Percentiles rank a stretch among this genome's conserved stretches.
Conservation (phyloP, 1,139 yeast genomes). For the Tardiomyces digboiensis region DNA sequence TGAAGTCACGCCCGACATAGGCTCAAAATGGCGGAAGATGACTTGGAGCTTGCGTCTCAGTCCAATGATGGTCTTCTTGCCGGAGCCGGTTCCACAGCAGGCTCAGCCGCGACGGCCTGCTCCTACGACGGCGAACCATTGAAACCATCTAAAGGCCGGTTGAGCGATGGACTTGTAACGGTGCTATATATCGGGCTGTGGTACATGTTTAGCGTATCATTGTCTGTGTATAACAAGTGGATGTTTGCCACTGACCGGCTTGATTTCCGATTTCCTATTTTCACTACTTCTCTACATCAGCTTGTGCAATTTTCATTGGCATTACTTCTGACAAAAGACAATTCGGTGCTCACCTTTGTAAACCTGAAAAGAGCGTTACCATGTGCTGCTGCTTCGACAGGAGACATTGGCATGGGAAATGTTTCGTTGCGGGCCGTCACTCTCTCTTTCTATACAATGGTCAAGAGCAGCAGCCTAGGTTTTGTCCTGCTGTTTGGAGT, state of each 20-base stretch:
- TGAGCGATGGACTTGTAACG: constrained; percentile 13
- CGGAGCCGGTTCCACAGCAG: neutral
- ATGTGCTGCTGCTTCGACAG: constrained; percentile 81
- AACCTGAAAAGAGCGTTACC: constrained; percentile 52
- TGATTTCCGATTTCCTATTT: constrained; percentile 71
- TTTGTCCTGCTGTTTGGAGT: constrained; percentile 86
- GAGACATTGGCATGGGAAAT: constrained; percentile 91
- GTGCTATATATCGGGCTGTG: constrained; percentile 28
- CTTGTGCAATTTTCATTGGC: constrained; percentile 36
- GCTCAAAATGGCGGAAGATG: neutral
- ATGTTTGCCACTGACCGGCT: constrained; percentile 74
- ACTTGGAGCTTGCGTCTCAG: neutral
- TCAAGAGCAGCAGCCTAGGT: constrained; percentile 75
- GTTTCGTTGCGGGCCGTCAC: constrained; percentile 72
- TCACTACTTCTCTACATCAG: constrained; percentile 83
- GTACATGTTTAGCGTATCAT: constrained; percentile 49
- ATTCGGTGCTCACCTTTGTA: constrained; percentile 9
- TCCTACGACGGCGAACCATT: neutral
- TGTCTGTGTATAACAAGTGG: constrained; percentile 94
- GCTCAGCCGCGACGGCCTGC: neutral
- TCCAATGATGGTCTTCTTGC: neutral
- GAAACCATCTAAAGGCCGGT: neutral
- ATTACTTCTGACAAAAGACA: neutral
- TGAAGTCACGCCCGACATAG: no score
- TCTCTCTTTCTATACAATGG: constrained; percentile 84